Conservation (phyloP, 108 stramenopile species). For the Skeletonema tropicum region DNA sequence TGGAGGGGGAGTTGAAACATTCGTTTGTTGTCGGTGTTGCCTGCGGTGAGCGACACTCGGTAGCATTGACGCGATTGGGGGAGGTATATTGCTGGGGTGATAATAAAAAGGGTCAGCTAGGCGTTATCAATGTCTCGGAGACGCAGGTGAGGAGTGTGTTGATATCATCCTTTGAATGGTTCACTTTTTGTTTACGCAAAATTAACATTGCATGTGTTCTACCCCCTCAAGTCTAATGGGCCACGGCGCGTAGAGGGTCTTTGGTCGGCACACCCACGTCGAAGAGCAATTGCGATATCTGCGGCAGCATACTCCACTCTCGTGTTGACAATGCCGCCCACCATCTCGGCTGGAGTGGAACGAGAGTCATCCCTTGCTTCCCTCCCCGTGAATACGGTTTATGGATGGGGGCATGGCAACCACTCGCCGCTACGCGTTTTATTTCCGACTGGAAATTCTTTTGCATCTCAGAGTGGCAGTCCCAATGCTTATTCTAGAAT, state of each 20-base stretch:
- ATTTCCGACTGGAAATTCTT: conserved; percentile 41
- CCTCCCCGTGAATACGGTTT: conserved; percentile 71
- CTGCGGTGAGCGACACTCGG: conserved; percentile 80
- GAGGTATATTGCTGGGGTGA: conserved; percentile 89
- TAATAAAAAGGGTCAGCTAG: conserved; percentile 79
- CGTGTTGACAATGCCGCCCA: conserved; percentile 59
- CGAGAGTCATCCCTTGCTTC: conserved; percentile 20
- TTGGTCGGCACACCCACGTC: conserved; percentile 58
- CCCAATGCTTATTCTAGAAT: conserved; percentile 18
- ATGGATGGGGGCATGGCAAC: conserved; percentile 86
- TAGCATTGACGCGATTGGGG: conserved; percentile 70
- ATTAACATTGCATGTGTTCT: background rate
- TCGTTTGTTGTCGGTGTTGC: conserved; percentile 70
- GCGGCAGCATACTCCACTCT: conserved; percentile 84
- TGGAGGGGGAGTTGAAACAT: conserved; percentile 69
- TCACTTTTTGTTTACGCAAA: background rate
- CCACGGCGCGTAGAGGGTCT: conserved; percentile 75
- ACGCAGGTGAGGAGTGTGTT: conserved; percentile 8
- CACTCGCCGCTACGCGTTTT: conserved; percentile 68
- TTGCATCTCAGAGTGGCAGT: background rate
- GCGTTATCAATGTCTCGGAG: conserved; percentile 20
- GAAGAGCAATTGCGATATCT: conserved; percentile 65
- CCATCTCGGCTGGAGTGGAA: conserved; percentile 13
- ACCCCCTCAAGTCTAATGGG: conserved; percentile 5
- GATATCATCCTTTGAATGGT: background rate